These are phyloP conservation scores for Coemansia sp. DNA, from an alignment of 192 early-diverging fungal genomes.

Conservation along the genomic window DNA sequence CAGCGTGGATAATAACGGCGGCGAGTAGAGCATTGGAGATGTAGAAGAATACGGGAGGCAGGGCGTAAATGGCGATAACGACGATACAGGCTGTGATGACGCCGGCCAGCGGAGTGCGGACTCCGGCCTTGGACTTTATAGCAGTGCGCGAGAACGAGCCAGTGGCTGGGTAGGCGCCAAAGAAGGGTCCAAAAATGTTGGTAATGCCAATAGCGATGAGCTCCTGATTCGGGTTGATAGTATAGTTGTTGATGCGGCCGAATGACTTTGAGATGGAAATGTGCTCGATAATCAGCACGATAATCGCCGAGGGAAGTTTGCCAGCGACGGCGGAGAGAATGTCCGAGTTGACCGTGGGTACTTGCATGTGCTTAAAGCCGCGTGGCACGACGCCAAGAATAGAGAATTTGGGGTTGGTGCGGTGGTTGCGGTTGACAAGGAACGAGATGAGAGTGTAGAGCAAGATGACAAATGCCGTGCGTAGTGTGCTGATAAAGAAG, in stretches of 20 bases:
- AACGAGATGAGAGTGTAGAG: conserved; percentile 74
- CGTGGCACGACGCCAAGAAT: conserved; percentile 74
- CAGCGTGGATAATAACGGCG: conserved; percentile 86
- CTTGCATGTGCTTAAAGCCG: conserved; percentile 67
- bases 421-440: conserved; percentile 61
- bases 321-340: conserved; percentile 57
- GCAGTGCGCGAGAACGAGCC: conserved; percentile 94
- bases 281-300: conserved; percentile 87
- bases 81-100: conserved; percentile 80
- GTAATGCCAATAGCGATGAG: conserved; percentile 84
- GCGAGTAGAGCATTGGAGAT: conserved; percentile 80
- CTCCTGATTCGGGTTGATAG: conserved; percentile 85
- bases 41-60: conserved; percentile 85
- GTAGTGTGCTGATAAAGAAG: conserved; percentile 68
- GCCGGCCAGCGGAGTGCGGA: conserved; percentile 76
- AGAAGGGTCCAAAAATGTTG: conserved; percentile 85
- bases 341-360: conserved; percentile 57
- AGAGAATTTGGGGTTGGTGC: conserved; percentile 54
- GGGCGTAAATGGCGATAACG: conserved; percentile 75
- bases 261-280: conserved; percentile 87
- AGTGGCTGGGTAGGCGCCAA: conserved; percentile 85
- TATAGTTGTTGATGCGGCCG: conserved; percentile 85
- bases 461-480: conserved; percentile 77
- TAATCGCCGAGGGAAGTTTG: conserved; percentile 65
- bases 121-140: conserved; percentile 88